Percentiles rank a stretch among this genome's conserved stretches.
phyloP scores from a whole-genome alignment of 495 filamentous ascomycete genomes.

The Aspergillus sparsus region DNA sequence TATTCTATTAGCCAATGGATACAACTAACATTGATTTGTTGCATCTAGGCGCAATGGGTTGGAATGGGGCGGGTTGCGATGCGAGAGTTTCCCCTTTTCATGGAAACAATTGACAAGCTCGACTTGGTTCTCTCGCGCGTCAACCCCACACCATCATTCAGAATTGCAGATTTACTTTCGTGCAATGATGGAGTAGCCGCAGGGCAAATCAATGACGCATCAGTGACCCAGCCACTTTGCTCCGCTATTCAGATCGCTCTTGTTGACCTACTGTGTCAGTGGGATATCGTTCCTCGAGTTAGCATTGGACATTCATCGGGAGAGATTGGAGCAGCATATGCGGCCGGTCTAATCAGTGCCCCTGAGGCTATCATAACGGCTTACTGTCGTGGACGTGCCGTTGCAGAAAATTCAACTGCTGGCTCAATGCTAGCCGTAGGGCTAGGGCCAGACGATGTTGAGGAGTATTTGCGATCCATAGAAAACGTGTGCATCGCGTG shows the following conservation, averaged over 20 bases:
- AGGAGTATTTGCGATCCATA: slow-evolving; percentile 17
- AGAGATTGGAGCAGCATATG: slow-evolving; percentile 30
- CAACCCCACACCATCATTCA: too few relatives aligned
- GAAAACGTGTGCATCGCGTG: slow-evolving; percentile 25
- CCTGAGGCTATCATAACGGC: slow-evolving; percentile 18
- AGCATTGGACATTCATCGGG: slow-evolving; percentile 29
- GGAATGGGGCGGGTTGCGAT: too few relatives aligned
- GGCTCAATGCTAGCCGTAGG: slow-evolving; percentile 33
- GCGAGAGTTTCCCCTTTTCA: too few relatives aligned
- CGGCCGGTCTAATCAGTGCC: slow-evolving; percentile 22
- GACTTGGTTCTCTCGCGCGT: too few relatives aligned
- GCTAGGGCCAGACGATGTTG: slow-evolving; percentile 20
- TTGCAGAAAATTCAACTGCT: neutral
- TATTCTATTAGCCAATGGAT: too few relatives aligned
- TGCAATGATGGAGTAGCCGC: too few relatives aligned
- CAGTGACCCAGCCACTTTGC: slow-evolving; percentile 22
- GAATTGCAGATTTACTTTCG: too few relatives aligned
- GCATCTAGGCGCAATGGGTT: too few relatives aligned
- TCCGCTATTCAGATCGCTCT: slow-evolving; percentile 22
- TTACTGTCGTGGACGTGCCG: slow-evolving; percentile 20
- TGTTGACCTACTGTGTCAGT: slow-evolving; percentile 17
- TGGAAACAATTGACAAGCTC: too few relatives aligned
- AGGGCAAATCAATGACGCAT: slow-evolving; percentile 1
- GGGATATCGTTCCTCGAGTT: slow-evolving; percentile 18
- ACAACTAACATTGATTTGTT: too few relatives aligned